These are phyloP conservation scores for Stenogyne calaminthoides DNA, from an alignment of 305 asterid genomes.

Conservation along the genomic window DNA sequence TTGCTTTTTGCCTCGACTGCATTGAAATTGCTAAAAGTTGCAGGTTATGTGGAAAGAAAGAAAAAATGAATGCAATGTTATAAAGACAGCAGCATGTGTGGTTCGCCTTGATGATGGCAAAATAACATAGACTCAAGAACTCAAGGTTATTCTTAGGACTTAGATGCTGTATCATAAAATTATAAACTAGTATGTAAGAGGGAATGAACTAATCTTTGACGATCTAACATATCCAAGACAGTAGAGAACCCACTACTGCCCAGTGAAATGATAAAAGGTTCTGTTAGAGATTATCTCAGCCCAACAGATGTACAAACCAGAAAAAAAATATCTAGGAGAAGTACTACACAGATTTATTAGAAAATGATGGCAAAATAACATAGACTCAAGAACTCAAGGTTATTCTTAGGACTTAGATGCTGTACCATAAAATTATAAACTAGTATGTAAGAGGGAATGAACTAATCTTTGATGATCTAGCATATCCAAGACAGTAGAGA, in stretches of 20 bases:
- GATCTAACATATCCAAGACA: neutral
- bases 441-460: neutral
- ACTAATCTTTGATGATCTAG: neutral
- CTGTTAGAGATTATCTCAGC: neutral
- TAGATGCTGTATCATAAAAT: neutral
- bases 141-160: neutral
- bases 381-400: neutral
- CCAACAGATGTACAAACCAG: neutral
- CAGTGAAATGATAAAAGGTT: neutral
- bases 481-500: conserved; percentile 4
- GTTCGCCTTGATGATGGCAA: conserved; percentile 13
- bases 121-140: conserved; percentile 16
- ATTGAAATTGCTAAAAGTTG: conserved; percentile 34
- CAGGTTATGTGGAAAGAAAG: conserved; percentile 25
- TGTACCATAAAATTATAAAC: neutral
- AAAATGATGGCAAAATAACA: conserved; percentile 16
- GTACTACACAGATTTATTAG: neutral
- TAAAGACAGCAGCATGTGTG: conserved; percentile 1
- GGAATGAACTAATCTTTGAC: neutral
- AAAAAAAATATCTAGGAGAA: neutral
- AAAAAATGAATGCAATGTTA: conserved; percentile 4
- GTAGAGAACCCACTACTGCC: conserved; percentile 15
- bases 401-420: neutral
- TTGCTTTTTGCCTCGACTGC: conserved; percentile 97
- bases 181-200: neutral